Evolutionary conservation across 495 filamentous ascomycete species (phyloP).

Genomic region (Penicillium nucicola): DNA sequence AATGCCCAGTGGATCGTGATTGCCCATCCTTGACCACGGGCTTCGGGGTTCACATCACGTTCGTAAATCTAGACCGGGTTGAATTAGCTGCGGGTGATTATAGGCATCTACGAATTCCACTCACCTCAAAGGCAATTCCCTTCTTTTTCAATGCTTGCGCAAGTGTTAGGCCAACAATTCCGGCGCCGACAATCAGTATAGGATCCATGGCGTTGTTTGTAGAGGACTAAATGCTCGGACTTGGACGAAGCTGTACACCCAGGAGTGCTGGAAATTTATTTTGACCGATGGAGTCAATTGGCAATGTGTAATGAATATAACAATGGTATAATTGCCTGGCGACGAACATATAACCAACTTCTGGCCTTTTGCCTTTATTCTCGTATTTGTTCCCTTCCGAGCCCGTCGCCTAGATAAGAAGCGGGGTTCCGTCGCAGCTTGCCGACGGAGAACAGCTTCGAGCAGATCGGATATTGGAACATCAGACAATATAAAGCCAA

Average conservation of each 20-base stretch:
- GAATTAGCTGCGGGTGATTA: no score
- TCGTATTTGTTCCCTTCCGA: slow-evolving; percentile 1
- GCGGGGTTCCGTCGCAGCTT: slow-evolving; percentile 15
- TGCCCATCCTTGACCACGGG: slow-evolving; percentile 53
- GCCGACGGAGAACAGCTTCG: slow-evolving; percentile 9
- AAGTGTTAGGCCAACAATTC: slow-evolving; percentile 54
- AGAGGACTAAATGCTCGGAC: neutral
- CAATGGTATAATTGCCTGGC: no score
- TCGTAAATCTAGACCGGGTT: slow-evolving; percentile 43
- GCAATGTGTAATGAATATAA: no score
- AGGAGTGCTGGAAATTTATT: no score
- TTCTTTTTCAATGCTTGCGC: slow-evolving; percentile 50
- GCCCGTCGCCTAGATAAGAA: slow-evolving; percentile 33
- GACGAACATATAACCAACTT: no score
- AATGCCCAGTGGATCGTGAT: slow-evolving; percentile 59
- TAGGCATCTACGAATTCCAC: no score
- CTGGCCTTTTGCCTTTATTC: no score
- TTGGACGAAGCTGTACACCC: no score
- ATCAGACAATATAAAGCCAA: slow-evolving; percentile 7
- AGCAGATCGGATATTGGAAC: neutral
- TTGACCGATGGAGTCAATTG: no score
- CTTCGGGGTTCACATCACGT: slow-evolving; percentile 39
- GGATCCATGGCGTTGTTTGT: slow-evolving; percentile 16
- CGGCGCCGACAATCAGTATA: slow-evolving; percentile 55
- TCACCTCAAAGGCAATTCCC: slow-evolving; percentile 34